Evolutionary conservation across 2,329 filamentous ascomycete species (phyloP).

Genomic region (Diplocarpon mali): DNA sequence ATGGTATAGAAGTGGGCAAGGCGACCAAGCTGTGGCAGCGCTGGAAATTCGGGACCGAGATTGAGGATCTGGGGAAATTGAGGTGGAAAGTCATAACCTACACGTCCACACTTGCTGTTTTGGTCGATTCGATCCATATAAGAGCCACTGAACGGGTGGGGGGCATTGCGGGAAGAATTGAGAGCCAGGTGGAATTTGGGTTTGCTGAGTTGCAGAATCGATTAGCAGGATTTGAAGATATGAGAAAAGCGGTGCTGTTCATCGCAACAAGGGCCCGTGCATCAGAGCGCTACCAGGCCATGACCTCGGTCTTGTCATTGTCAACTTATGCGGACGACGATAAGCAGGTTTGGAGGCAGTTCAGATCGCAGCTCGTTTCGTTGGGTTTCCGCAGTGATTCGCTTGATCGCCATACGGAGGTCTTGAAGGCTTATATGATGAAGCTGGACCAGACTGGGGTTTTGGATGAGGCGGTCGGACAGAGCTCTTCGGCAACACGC

Average conservation of each 20-base stretch:
- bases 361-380: conserved; percentile 5
- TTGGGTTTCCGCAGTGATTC: conserved; percentile 8
- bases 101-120: conserved; percentile 8
- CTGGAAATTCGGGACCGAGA: conserved; percentile 7
- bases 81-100: conserved; percentile 7
- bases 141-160: conserved; percentile 3
- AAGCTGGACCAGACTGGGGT: conserved; percentile 8
- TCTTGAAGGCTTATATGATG: conserved; percentile 11
- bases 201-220: conserved; percentile 1
- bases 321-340: conserved; percentile 9
- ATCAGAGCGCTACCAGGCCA: not conserved
- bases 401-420: conserved; percentile 4
- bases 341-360: conserved; percentile 9
- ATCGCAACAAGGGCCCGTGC: conserved; percentile 7
- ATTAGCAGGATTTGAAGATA: conserved; percentile 7
- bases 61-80: conserved; percentile 6
- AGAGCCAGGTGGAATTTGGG: conserved; percentile 1
- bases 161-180: not conserved
- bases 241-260: conserved; percentile 4
- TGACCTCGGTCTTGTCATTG: conserved; percentile 3
- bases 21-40: conserved; percentile 7
- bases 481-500: not conserved
- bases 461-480: conserved; percentile 4
- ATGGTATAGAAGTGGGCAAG: conserved; percentile 2
- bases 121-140: conserved; percentile 8